Base-by-base conservation (phyloP, 2,329 filamentous ascomycete genomes). In the Ophiostoma populinum region DNA sequence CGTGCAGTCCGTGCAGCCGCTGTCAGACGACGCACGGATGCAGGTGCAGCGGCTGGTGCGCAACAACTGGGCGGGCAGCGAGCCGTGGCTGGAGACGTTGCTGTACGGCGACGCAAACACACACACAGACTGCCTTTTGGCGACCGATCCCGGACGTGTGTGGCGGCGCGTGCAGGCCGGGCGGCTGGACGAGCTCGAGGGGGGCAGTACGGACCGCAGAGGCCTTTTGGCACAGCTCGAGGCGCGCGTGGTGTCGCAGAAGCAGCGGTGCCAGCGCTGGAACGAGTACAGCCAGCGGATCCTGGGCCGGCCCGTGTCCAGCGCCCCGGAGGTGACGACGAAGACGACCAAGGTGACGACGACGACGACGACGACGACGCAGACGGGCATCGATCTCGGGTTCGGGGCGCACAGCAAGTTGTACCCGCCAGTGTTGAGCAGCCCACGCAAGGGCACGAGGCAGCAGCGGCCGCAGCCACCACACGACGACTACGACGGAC, bases 21-120 rank as follows among this genome's bases (percentile, higher is more conserved):
- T 55, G 18, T 39, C 45, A 4, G 35, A 46, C 1, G 40, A 42
- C 6, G 12, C 20, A 19, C 6, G 11, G 8, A 19, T 21, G 9
- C 21, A 24, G 3, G 56, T 82, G 38, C 65, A 75, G 45, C 68
- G 67, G 27, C 62, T 67, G 3, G 57, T 85, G 20, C 63, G 67
- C 24, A 73, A 75, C 41, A 81, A 83, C 44, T 93, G 85, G 85
- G 63, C 80, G 11, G 85, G 82, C 2, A 72, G 76, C 47, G 69
- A 76, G 40, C 66, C 70, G 37, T 87, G 83, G 76, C 65, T 81
- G 46, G 67, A 81, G 32, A 62, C 70, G 2, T 56, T 93, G 15
- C 51, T 90, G 0, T 63, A 75, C 34, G 80, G 80, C 2, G 75
- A 81, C 30, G 59, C 61, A 15, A 16, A 34, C 25, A 25, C 29